Evolutionary conservation across 768 basidiomycete genomes (phyloP), one percentile per base, ranked within the genome.

Genomic region (Leccinum fibrillosum): DNA sequence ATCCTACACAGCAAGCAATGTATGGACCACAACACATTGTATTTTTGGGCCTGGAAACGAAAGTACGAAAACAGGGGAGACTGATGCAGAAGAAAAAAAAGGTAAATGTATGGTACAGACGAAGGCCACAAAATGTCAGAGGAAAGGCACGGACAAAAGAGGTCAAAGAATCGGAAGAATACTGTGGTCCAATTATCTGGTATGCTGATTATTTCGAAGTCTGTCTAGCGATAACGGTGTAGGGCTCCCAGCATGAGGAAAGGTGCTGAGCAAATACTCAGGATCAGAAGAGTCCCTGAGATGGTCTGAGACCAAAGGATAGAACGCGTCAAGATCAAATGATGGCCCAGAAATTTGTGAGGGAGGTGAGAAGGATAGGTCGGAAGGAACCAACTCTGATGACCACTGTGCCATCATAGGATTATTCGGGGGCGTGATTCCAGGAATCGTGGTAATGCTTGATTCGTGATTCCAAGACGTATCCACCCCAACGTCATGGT

Each of bases 281-380:
- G 56, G 23, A 51, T 28, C 45, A 30, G 49, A 60, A 42, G 53
- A 47, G 10, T 25, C 44, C 30, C 49, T 23, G 25, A 34, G 35
- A 52, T 30, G 45, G 9, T 57, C 59, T 32, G 66, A 53, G 51
- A 47, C 37, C 5, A 37, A n/a, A 37, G 48, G 55, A 50, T 21
- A 49, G 47, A 47, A 52, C 4, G 49, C 23, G 37, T 21, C 52
- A 2, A 12, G 37, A 13, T 3, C 13, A 23, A 30, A 56, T 7
- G 49, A n/a, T 23, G 57, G 48, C 5, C 2, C 56, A 26, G 57
- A 30, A 35, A 26, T 26, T 39, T 55, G 52, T 3, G 37, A 28
- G 13, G 56, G 39, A 1, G 10, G 39, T 10, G 35, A 25, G 39
- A 52, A 49, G 32, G 57, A 15, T 25, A 32, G 39, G 17, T 57